Base-by-base conservation (phyloP, 2,329 filamentous ascomycete species). In the Scedosporium dehoogii region DNA sequence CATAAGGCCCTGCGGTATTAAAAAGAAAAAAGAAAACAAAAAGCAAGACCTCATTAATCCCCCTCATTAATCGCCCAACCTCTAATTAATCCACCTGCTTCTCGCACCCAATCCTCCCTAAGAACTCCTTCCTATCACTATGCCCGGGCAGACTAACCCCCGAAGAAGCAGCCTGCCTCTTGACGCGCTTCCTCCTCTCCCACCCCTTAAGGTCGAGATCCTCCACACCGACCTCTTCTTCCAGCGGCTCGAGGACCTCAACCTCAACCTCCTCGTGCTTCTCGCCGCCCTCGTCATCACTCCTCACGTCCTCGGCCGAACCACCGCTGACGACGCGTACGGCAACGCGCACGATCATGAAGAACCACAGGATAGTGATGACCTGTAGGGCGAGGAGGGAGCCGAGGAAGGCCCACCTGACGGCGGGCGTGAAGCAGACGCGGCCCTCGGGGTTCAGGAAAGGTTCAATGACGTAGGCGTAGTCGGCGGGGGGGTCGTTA, bases 281-380 rank as follows among this genome's bases (percentile, higher is more conserved):
- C 25, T 85, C 85, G 2, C 87, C 90, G 5, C 78, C 88, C 74
- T 96, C 92, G 66, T 91, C 91, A 68, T 97, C 93, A 66, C 91
- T 96, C 62, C 94, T 86, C 18, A 85, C 83, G 70, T 99, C 94
- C 66, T 97, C 92, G 4, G 93, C 92, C 38, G 85, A 80, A 44
- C 81, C 84, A 38, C 93, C 92, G 59, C 81, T 83, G 42, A 97
- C 72, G 5, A 97, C 92, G 65, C 88, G 87, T 65, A 89, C 81
- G 23, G 92, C 92, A 2, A 99, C 90, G 63, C 86, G 85, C 46
- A 92, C 75, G 67, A 97, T 96, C 86, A 96, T 89, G 65, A 80
- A 81, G 70, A 97, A 96, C 94, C 94, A 97, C 65, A 90, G 81
- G 42, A 96, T 78, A 38, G 90, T 92, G 61, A 99, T 82, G 23